Evolutionary conservation across 2,329 filamentous ascomycete species (phyloP), one percentile per base, ranked within the genome.

Genomic region (Apiospora arundinis): DNA sequence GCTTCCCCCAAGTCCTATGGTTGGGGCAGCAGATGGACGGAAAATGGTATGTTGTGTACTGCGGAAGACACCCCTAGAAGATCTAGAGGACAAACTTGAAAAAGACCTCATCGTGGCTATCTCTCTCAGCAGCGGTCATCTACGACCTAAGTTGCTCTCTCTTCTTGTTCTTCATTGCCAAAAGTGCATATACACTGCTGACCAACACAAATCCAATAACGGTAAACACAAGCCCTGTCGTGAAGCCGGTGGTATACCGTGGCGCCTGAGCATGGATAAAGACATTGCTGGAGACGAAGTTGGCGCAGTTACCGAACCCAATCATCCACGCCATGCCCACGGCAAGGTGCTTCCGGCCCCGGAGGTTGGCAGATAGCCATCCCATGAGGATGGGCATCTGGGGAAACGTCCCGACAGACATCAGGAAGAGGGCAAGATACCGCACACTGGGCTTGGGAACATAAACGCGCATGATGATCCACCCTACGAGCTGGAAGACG

Each of bases 221-320:
- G 1, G 76, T 76, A 60, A 81, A 77, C 0, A 74, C 80, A 16
- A 84, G 73, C 14, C 82, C 81, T 2, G 78, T 80, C 1, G 78
- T 77, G 73, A 81, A 82, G 1, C 83, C 83, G 0, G 80, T 80
- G 1, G 76, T 77, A 70, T 83, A 85, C 7, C 73, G 76, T 4
- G 83, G 83, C 3, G 78, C 75, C 74, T 85, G 77, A 4, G 70
- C 71, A 12, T 76, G 78, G 73, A 85, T 81, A 72, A 85, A 85
- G 7, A 85, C 78, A 71, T 84, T 83, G 37, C 79, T 77, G 5
- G 80, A 80, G 9, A 85, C 77, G 69, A 85, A 82, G 67, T 82
- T 83, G 67, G 81, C 83, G 70, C 82, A 83, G 74, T 85, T 85
- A n/a, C 83, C 83, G 25, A 85, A 81, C 2, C 82, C 82, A 3